Conservation (phyloP, 805 yeast genomes). For the Barnettozyma vustinii region DNA sequence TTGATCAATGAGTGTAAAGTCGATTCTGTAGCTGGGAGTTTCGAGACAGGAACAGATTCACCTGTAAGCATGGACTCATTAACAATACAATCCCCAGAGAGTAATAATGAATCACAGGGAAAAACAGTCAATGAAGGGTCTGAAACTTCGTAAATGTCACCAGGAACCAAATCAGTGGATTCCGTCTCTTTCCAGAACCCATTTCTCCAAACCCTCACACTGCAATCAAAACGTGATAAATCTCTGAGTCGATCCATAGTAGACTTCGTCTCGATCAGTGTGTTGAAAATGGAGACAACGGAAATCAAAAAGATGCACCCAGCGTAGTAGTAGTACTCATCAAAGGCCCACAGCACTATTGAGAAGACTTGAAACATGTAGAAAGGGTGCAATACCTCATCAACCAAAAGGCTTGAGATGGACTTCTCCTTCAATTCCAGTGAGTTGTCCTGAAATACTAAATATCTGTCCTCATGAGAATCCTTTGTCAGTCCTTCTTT, state of each 20-base stretch:
- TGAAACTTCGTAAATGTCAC: slow-evolving; percentile 88
- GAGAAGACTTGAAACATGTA: slow-evolving; percentile 93
- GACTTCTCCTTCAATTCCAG: slow-evolving; percentile 75
- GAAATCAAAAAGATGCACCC: slow-evolving; percentile 87
- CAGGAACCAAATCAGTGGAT: slow-evolving; percentile 84
- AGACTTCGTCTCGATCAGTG: slow-evolving; percentile 78
- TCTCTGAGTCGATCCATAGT: slow-evolving; percentile 68
- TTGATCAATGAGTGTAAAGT: slow-evolving; percentile 49
- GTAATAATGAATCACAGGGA: slow-evolving; percentile 85
- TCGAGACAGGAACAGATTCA: slow-evolving; percentile 95
- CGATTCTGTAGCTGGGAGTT: slow-evolving; percentile 59
- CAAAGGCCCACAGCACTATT: slow-evolving; percentile 85
- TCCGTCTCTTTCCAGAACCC: slow-evolving; percentile 85
- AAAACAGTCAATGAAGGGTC: slow-evolving; percentile 70
- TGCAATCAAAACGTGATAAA: slow-evolving; percentile 70
- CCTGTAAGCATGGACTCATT: slow-evolving; percentile 98
- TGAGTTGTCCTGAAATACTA: slow-evolving; percentile 74
- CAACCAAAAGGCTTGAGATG: slow-evolving; percentile 56
- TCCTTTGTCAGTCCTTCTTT: slow-evolving; percentile 67
- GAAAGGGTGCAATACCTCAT: slow-evolving; percentile 92
- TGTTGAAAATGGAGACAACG: slow-evolving; percentile 67
- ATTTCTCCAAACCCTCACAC: slow-evolving; percentile 84
- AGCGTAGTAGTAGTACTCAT: slow-evolving; percentile 91
- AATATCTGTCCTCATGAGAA: slow-evolving; percentile 57
- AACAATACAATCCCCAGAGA: slow-evolving; percentile 93